Percentiles rank a stretch among this genome's conserved stretches.
Evolutionary conservation across 2,329 filamentous ascomycete genomes (phyloP).

Genomic region (Cercospora janseana): DNA sequence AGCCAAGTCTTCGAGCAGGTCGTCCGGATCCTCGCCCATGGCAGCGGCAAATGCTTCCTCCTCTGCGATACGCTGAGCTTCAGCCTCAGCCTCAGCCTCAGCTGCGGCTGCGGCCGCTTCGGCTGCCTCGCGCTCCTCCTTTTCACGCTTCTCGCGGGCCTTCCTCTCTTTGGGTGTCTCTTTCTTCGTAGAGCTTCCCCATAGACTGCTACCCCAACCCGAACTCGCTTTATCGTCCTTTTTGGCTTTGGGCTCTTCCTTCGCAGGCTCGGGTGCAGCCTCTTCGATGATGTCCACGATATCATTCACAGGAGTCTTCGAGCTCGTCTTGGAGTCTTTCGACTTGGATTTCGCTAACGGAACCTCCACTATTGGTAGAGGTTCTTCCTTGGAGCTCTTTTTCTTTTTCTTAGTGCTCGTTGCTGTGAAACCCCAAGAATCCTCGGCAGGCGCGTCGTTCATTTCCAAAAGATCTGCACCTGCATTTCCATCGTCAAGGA

Average conservation of each 20-base stretch:
- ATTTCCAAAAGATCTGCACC: slow-evolving; percentile 27
- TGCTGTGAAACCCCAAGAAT: slow-evolving; percentile 32
- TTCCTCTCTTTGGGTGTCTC: slow-evolving; percentile 36
- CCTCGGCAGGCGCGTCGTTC: slow-evolving; percentile 27
- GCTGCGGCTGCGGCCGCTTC: slow-evolving; percentile 39
- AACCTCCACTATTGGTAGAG: slow-evolving; percentile 35
- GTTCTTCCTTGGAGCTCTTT: slow-evolving; percentile 32
- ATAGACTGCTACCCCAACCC: slow-evolving; percentile 35
- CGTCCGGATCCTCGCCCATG: slow-evolving; percentile 38
- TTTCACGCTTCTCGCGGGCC: slow-evolving; percentile 45
- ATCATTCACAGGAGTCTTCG: slow-evolving; percentile 31
- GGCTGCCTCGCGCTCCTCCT: slow-evolving; percentile 42
- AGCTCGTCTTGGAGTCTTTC: slow-evolving; percentile 32
- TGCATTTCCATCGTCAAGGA: slow-evolving; percentile 38
- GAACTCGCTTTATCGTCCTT: slow-evolving; percentile 45
- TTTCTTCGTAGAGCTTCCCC: slow-evolving; percentile 39
- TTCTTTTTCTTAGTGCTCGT: slow-evolving; percentile 42
- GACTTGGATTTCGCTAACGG: slow-evolving; percentile 38
- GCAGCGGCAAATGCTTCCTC: slow-evolving; percentile 40
- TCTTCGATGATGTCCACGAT: slow-evolving; percentile 30
- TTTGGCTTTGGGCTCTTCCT: slow-evolving; percentile 5
- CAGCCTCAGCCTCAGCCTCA: slow-evolving; percentile 3
- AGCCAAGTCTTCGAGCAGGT: slow-evolving; percentile 34
- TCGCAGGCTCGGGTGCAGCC: slow-evolving; percentile 26
- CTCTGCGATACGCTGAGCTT: slow-evolving; percentile 35